Evolutionary conservation across 805 yeast species (phyloP), one percentile per base, ranked within the genome.

Genomic region (Wickerhamiella cacticola): DNA sequence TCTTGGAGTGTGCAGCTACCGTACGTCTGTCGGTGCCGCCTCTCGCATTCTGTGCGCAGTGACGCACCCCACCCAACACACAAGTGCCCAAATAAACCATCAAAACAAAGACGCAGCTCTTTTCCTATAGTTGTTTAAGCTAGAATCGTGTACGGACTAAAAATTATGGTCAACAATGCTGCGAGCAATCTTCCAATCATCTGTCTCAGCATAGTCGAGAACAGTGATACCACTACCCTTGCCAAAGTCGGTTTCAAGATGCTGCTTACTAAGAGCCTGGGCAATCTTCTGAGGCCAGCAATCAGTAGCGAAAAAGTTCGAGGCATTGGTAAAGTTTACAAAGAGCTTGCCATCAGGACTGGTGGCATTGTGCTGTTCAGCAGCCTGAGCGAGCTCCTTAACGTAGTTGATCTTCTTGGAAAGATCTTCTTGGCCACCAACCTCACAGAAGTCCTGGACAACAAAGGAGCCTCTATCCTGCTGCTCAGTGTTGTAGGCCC

Each of bases 271-370:
- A 65, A 48, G 51, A 1, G 76, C 77, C 48, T 70, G 65, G 16
- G 86, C 76, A 51, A 82, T 75, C 54, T 73, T 69, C 50, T 73
- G 70, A 1, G 92, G 92, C 92, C 92, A 82, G 62, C 85, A 81
- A 41, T 68, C 70, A 45, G 70, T 76, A 63, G 80, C 76, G 63
- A 79, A 79, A 60, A 81, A 79, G 63, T 79, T 79, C 39, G 87
- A 71, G 15, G 81, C 89, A 1, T 86, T 73, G 50, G 85, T 77
- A 62, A 80, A 82, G 65, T 82, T 82, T 52, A 82, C 64, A 56
- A 74, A 82, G 53, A 82, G 65, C 62, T 79, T 81, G 43, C 74
- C 68, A 51, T 71, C 72, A 49, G 63, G 63, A 23, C 53, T 46
- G 44, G 74, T 68, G 12, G 61, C 50, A 56, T 70, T 72, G 63